These are phyloP conservation scores for Diddensiella santjacobensis DNA, from an alignment of 805 yeast genomes.

Conservation along the genomic window DNA sequence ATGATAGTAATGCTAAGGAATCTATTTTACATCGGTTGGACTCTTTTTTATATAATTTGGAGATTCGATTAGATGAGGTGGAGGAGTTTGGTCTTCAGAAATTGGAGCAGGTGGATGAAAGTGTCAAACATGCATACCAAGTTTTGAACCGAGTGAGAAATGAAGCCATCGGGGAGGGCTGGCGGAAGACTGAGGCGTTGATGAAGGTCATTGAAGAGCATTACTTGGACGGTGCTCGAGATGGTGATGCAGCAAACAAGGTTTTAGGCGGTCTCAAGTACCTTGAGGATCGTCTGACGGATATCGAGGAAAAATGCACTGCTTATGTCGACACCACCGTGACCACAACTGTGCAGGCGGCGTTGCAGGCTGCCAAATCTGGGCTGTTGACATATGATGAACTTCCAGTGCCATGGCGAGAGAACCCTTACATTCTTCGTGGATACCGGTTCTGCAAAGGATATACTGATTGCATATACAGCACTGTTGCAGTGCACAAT, in stretches of 20 bases:
- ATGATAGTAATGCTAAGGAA: conserved; percentile 15
- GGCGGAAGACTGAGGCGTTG: conserved; percentile 33
- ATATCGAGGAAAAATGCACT: conserved; percentile 33
- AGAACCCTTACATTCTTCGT: conserved; percentile 74
- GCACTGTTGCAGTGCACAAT: conserved; percentile 68
- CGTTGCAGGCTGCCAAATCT: conserved; percentile 29
- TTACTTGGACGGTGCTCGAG: conserved; percentile 22
- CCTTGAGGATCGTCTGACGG: conserved; percentile 32
- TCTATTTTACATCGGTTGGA: conserved; percentile 19
- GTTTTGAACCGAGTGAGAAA: conserved; percentile 30
- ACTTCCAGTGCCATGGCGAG: conserved; percentile 89
- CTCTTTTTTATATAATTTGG: conserved; percentile 22
- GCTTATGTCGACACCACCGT: conserved; percentile 14
- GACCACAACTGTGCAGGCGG: conserved; percentile 19
- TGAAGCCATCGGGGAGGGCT: conserved; percentile 31
- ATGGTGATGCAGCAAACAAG: conserved; percentile 23
- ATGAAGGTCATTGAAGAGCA: conserved; percentile 29
- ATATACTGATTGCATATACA: conserved; percentile 54
- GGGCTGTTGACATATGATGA: conserved; percentile 74
- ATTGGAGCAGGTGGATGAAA: conserved; percentile 31
- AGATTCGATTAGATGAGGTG: conserved; percentile 29
- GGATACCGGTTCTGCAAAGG: conserved; percentile 82
- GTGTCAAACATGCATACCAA: conserved; percentile 27
- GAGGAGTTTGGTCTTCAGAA: conserved; percentile 32
- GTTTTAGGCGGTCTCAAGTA: conserved; percentile 29